A percentile compares a stretch with the other conserved stretches of the same genome.
Conservation (phyloP, 495 filamentous ascomycete genomes). For the Pseudoneurospora amorphoporcata region DNA sequence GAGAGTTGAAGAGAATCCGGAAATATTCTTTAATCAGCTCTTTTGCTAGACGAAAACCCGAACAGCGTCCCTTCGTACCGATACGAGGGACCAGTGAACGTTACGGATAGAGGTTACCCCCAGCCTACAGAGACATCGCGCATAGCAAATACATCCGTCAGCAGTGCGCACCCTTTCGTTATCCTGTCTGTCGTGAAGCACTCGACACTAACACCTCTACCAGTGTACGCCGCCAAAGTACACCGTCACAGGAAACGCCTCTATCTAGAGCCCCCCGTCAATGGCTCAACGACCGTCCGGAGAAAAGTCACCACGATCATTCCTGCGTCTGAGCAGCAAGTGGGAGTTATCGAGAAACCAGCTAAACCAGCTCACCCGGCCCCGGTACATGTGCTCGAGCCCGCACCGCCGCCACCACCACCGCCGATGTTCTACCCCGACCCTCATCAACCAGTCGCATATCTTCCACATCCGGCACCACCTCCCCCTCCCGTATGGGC, state of each 20-base stretch:
- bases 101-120: neutral
- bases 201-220: neutral
- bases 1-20: neutral
- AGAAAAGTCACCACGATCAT: conserved; percentile 34
- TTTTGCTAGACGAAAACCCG: neutral
- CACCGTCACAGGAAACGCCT: conserved; percentile 31
- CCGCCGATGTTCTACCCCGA: neutral
- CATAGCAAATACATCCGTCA: neutral
- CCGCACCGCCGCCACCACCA: neutral
- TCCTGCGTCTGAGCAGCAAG: conserved; percentile 12
- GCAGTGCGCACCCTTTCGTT: neutral
- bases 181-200: neutral
- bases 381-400: neutral
- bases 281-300: conserved; percentile 28
- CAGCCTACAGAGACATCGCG: neutral
- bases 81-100: neutral
- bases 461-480: neutral
- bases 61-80: neutral
- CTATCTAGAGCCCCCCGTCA: conserved; percentile 33
- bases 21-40: neutral
- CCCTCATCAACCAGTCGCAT: neutral
- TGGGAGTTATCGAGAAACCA: neutral
- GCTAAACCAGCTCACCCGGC: neutral
- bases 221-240: conserved; percentile 11
- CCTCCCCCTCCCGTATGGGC: neutral